Percentiles rank a stretch among this genome's conserved stretches.
phyloP scores from a whole-genome alignment of 2,329 filamentous ascomycete genomes.

The Clonostachys sp. region DNA sequence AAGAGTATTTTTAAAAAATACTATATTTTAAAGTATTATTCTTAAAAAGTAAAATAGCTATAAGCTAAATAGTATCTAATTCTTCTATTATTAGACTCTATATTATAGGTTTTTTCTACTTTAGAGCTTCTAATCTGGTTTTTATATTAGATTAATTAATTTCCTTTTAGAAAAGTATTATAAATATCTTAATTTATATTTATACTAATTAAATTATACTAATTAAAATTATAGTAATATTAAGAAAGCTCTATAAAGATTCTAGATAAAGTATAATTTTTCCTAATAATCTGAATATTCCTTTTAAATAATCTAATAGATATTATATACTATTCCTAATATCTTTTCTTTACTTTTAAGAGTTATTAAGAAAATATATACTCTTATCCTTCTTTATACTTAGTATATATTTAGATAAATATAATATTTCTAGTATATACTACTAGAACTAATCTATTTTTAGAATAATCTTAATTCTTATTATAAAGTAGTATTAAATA shows the following conservation, averaged over 20 bases:
- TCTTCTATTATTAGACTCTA: conserved; percentile 3
- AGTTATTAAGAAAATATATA: neutral
- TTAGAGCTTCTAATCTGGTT: neutral
- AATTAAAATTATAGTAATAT: neutral
- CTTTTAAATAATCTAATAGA: neutral
- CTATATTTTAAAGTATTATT: neutral
- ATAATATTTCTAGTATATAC: no score
- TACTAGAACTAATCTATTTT: no score
- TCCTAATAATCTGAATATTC: neutral
- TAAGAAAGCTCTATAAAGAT: neutral
- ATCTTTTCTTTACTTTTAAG: neutral
- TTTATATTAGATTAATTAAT: conserved; percentile 3
- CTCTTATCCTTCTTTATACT: neutral
- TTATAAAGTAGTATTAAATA: no score
- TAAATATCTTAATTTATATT: neutral
- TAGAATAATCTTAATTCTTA: no score
- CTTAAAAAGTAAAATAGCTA: neutral
- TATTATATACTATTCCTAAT: neutral
- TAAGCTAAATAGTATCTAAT: neutral
- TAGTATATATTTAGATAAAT: neutral
- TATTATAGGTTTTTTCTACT: neutral
- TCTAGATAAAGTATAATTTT: neutral
- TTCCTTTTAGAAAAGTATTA: neutral
- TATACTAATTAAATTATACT: neutral
- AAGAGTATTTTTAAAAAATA: neutral